These are phyloP conservation scores for Pseudopithomyces chartarum DNA, from an alignment of 2,329 filamentous ascomycete species.

Conservation along the genomic window DNA sequence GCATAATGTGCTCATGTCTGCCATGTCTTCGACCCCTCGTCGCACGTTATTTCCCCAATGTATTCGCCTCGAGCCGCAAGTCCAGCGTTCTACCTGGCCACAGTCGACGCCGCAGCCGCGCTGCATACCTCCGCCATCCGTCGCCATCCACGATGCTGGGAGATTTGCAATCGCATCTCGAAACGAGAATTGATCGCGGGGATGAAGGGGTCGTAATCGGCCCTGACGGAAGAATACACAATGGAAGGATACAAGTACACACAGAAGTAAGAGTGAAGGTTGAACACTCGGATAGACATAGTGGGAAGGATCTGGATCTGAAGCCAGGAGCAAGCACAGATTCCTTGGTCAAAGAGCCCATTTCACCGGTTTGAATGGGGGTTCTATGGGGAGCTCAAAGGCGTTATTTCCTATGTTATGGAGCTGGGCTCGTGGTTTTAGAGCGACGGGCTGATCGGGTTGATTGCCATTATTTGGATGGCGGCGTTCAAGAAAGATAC, in stretches of 20 bases:
- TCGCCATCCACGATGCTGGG: background rate
- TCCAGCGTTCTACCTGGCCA: background rate
- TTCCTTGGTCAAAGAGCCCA: background rate
- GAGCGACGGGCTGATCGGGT: too few species aligned
- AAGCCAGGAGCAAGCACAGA: background rate
- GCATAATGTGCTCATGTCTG: constrained; percentile 22
- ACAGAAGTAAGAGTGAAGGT: background rate
- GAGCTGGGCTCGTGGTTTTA: too few species aligned
- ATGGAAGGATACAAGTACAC: background rate
- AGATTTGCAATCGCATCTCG: background rate
- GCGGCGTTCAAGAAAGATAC: too few species aligned
- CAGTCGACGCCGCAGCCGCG: background rate
- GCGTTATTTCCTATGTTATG: background rate
- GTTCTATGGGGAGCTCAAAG: background rate
- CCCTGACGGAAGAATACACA: background rate
- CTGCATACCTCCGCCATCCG: background rate
- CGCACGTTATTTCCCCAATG: constrained; percentile 7
- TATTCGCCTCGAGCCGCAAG: constrained; percentile 8
- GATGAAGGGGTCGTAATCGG: background rate
- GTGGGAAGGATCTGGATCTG: background rate
- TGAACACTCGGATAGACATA: background rate
- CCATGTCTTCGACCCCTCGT: constrained; percentile 15
- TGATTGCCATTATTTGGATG: too few species aligned
- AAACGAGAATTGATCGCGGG: background rate
- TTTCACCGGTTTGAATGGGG: background rate